Evolutionary conservation across 768 basidiomycete genomes (phyloP), one percentile per base, ranked within the genome.

Genomic region (Saitozyma podzolica): DNA sequence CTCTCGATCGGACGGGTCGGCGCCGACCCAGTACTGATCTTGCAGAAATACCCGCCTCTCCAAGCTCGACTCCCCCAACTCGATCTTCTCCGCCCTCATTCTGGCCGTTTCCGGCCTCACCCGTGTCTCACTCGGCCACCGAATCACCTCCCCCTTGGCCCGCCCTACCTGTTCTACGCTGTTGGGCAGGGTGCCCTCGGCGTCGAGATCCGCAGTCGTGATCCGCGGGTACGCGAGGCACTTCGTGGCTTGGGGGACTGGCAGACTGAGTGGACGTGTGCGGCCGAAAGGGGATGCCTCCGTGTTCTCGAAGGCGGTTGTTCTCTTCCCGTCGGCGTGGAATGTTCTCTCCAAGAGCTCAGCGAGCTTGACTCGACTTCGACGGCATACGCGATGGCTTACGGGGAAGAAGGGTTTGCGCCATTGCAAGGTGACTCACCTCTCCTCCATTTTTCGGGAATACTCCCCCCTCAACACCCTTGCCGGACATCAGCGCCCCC

Each of bases 281-380:
- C 84, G 29, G 92, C 92, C 1, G 96, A 99, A 80, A 86, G 96
- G 13, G 90, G 89, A 0, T 89, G 90, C 79, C 82, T 98, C 66
- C 83, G 88, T n/a, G 87, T 88, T 29, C 83, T 98, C 56, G 96
- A 98, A 80, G 96, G 96, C 39, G 96, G 96, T 29, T 99, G 96
- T 81, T 93, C 91, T 64, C 93, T 99, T 0, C 95, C 95, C 3
- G 93, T 99, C 14, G 95, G 94, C 5, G 88, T 91, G 39, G 82
- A 83, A 54, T 87, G 86, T 39, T 80, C 58, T 10, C 63, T 82
- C 47, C 78, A 80, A n/a, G 65, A 76, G 5, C 78, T 80, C 10
- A 77, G 80, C 10, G 74, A 74, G 48, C 29, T 29, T 29, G 29
- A 29, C 29, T 29, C 29, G 29, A 29, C 29, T 29, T 29, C 29